Conservation (phyloP, 2,329 filamentous ascomycete species). For the Amauroascus verrucosus region DNA sequence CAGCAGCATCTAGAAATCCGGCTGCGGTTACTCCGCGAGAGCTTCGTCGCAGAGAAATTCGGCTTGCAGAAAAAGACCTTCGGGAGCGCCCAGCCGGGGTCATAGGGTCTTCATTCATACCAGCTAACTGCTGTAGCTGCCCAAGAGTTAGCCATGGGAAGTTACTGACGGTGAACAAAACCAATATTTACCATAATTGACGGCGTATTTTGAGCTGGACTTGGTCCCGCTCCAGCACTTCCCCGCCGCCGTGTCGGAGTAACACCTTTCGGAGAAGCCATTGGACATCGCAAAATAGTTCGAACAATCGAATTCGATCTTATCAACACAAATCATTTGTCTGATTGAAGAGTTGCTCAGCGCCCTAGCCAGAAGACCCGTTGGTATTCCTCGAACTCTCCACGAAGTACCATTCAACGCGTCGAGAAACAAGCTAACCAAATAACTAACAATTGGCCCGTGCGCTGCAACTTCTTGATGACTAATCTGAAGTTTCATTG, state of each 20-base stretch:
- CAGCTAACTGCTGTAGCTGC: slow-evolving; percentile 29
- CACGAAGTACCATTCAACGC: background rate
- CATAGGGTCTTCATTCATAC: slow-evolving; percentile 25
- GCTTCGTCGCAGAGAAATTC: slow-evolving; percentile 28
- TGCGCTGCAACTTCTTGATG: background rate
- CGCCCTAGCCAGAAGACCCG: background rate
- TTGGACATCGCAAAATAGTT: background rate
- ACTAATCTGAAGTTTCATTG: slow-evolving; percentile 5
- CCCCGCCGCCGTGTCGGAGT: slow-evolving; percentile 3
- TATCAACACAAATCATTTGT: no score
- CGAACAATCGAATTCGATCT: background rate
- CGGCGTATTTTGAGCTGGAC: slow-evolving; percentile 6
- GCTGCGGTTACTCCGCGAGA: slow-evolving; percentile 19
- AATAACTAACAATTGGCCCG: background rate
- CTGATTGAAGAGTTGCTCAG: background rate
- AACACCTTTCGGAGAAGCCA: background rate
- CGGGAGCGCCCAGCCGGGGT: slow-evolving; percentile 26
- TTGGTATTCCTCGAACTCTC: background rate
- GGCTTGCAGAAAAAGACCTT: slow-evolving; percentile 25
- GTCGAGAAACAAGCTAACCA: background rate
- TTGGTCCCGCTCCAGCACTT: slow-evolving; percentile 5
- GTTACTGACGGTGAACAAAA: background rate
- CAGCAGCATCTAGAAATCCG: slow-evolving; percentile 1
- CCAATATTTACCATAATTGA: slow-evolving; percentile 9
- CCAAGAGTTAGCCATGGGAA: background rate